Evolutionary conservation across 495 filamentous ascomycete genomes (phyloP), one percentile per base, ranked within the genome.

Genomic region (Clohesyomyces aquaticus): DNA sequence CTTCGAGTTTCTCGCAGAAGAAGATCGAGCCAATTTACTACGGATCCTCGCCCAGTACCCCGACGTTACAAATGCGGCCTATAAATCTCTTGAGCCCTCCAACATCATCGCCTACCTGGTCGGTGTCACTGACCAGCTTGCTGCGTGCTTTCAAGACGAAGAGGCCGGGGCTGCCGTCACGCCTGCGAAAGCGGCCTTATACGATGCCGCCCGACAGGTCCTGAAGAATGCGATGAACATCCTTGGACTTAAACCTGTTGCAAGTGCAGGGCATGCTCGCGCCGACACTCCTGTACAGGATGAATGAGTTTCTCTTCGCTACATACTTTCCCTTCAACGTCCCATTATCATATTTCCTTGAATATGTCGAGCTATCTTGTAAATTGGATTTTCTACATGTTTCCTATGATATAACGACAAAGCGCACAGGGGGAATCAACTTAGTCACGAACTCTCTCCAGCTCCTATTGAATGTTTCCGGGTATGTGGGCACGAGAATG

Each of bases 191-290:
- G 19, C 93, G 82, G 90, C 91, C 2, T 77, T 96, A 56, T 96
- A 95, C 71, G 87, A 89, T 67, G 81, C 88, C 16, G 89, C 90
- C 1, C 81, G 88, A 62, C 86, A 86, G 53, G 90, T 94, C 0
- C 75, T 96, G 56, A 77, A 86, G 73, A 95, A 93, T 73, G 91
- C 91, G 47, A 95, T 96, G 91, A 80, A 81, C 50, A 73, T 96
- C 70, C 78, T 96, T 59, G 91, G 91, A 23, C 78, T 96, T 63
- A 89, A 77, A 63, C 91, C 91, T 27, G 88, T 93, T 48, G 81
- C 18, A n/a, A 1, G 10, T 6, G 25, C 26, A 1, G 50, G 26
- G 27, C 50, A 23, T 1, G 27, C 28, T 18, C 50, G 50, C 18
- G 32, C 32, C 6, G 32, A 38, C 32, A 38, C 32, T 14, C 32